A percentile compares a stretch with the other conserved stretches of the same genome.
Evolutionary conservation across 805 yeast genomes (phyloP).

Genomic region (Saccharomycopsis javanensis): DNA sequence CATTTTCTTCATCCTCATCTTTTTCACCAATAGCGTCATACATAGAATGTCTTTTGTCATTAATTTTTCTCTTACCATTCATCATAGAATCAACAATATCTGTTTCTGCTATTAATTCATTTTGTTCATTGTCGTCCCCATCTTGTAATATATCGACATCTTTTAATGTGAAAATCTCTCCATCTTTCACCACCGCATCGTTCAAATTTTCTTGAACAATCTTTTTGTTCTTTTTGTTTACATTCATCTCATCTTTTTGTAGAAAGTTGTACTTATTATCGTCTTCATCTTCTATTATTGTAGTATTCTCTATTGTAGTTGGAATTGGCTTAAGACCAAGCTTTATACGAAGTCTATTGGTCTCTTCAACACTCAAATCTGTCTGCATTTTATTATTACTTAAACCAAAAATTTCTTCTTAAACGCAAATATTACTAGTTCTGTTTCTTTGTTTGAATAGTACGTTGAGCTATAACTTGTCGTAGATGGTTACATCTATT

Average conservation of each 20-base stretch:
- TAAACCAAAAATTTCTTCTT: background rate
- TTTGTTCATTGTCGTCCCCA: constrained; percentile 23
- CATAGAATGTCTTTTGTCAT: constrained; percentile 15
- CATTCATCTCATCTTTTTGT: background rate
- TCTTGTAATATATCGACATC: constrained; percentile 32
- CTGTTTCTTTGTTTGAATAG: too few species aligned
- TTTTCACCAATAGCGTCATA: constrained; percentile 13
- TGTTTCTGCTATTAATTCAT: constrained; percentile 31
- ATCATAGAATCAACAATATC: constrained; percentile 12
- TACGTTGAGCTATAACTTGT: too few species aligned
- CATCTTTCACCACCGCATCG: constrained; percentile 20
- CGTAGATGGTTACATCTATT: too few species aligned
- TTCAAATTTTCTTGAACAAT: constrained; percentile 3
- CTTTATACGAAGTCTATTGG: constrained; percentile 35
- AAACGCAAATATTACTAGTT: too few species aligned
- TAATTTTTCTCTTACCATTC: constrained; percentile 24
- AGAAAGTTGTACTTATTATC: background rate
- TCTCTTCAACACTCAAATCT: constrained; percentile 33
- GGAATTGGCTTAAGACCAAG: constrained; percentile 37
- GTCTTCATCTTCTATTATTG: background rate
- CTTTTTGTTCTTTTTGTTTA: background rate
- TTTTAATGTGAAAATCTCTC: constrained; percentile 36
- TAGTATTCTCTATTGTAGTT: background rate
- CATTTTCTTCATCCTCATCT: constrained; percentile 13
- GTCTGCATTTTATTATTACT: constrained; percentile 2